Base-by-base conservation (phyloP, 257 asterid genomes). In the Nicotiana obtusifolia region DNA sequence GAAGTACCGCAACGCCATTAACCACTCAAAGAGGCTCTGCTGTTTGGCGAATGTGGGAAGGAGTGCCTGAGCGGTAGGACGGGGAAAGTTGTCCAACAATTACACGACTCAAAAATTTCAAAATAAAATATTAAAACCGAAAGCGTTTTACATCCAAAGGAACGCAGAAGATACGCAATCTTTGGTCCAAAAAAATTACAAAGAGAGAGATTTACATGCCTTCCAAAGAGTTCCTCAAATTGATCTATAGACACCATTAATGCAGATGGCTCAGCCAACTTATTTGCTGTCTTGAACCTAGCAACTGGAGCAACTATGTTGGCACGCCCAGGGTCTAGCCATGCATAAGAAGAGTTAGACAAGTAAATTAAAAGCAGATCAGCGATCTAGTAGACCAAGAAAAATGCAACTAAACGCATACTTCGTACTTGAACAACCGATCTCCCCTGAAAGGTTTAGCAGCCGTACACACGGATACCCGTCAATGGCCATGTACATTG, bases 381-480 rank as follows among this genome's bases (percentile, higher is more conserved):
- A 75, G 44, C 14, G 22, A 44, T 71, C 37, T 71, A 7, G 11
- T 49, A 7, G 26, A 75, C 62, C 80, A 75, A 73, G 79, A 47
- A 75, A 75, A 75, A 75, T 75, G 44, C 62, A 75, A 75, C 79
- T 75, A 49, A 75, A 75, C 1, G 79, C 80, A 75, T 75, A 84
- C 79, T 84, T 85, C 95, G 78, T 81, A 94, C 99, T 95, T 91
- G 99, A 92, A 88, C 99, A 95, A 62, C 99, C 99, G 84, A 95
- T 92, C 90, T 91, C 99, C 88, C 97, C 99, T 5, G 98, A 90
- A 86, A 94, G 89, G 87, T 91, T 94, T 89, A 95, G 99, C 86
- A 95, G 87, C 59, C 99, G 93, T 59, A 95, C 99, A 84, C 99
- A 95, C 17, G 99, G 99, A 87, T 89, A 94, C 77, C 97, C 99